A percentile compares a stretch with the other conserved stretches of the same genome.
Conservation (phyloP, 2,329 filamentous ascomycete genomes). For the Diplodia sapinea region DNA sequence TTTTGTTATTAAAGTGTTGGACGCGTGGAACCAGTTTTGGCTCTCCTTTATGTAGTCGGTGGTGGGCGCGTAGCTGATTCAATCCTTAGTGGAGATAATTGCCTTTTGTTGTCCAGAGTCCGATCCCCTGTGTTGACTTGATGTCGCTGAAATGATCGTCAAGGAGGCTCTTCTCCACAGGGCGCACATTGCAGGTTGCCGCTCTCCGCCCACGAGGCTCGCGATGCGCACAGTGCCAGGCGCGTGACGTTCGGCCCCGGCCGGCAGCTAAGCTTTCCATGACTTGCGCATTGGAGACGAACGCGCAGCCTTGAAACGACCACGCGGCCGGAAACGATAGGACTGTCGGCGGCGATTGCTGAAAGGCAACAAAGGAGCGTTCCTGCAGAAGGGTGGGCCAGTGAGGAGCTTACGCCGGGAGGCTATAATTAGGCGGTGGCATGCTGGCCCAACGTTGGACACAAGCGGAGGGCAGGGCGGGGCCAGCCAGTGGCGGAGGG, state of each 20-base stretch:
- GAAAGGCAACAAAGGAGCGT: constrained; percentile 14
- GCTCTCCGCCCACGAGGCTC: neutral
- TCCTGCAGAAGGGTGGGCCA: constrained; percentile 12
- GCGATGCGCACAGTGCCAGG: constrained; percentile 21
- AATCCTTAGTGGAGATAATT: constrained; percentile 30
- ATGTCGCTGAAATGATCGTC: constrained; percentile 8
- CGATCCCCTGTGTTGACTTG: neutral
- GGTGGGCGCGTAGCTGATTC: constrained; percentile 24
- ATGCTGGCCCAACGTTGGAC: neutral
- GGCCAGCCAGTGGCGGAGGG: neutral
- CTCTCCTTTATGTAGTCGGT: constrained; percentile 17
- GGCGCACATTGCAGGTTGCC: constrained; percentile 14
- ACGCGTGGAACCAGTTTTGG: constrained; percentile 14
- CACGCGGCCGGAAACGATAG: constrained; percentile 11
- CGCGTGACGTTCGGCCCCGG: neutral
- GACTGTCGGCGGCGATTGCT: constrained; percentile 14
- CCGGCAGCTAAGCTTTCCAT: constrained; percentile 11
- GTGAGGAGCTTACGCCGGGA: constrained; percentile 18
- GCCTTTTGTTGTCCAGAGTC: constrained; percentile 9
- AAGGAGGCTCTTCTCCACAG: constrained; percentile 18
- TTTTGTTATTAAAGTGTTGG: constrained; percentile 17
- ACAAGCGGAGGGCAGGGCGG: neutral
- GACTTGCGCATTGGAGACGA: constrained; percentile 14
- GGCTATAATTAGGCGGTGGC: constrained; percentile 14
- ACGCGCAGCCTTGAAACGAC: constrained; percentile 19